Evolutionary conservation across 2,329 filamentous ascomycete species (phyloP), one percentile per base, ranked within the genome.

Genomic region (Aspergillus hiratsukae): DNA sequence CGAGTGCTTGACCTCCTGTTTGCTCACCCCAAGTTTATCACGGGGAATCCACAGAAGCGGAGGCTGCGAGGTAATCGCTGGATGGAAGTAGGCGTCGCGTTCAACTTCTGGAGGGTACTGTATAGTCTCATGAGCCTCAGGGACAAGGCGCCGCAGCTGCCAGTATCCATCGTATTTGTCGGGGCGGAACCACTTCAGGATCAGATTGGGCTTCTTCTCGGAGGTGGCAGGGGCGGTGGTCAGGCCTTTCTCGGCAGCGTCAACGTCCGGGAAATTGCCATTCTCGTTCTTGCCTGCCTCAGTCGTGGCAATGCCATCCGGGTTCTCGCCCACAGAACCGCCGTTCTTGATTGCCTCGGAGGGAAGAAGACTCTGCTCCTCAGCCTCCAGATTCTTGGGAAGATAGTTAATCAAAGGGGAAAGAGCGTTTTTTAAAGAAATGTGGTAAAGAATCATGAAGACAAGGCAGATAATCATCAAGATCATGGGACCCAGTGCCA

Each of bases 1-100:
- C 0, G 88, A 89, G 65, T 94, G 88, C 11, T 79, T 79, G 53
- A 94, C 80, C 73, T 96, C 91, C 69, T 95, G 89, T 65, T 81
- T 81, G 53, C 86, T 90, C 45, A 96, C 83, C 9, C 90, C 89
- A 25, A 86, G 83, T 1, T 81, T 75, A 66, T 96, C 91, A 56
- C 83, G 80, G 0, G 91, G 90, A 54, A 96, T 89, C 91, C 91
- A 96, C n/a, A 96, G 78, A 29, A 90, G 76, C 1, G 89, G 89
- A 1, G 83, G 74, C 63, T 80, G 62, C 58, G 83, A 79, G 25
- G 73, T 82, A 68, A 93, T 81, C 0, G 87, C 82, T 0, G 91
- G 90, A 60, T 91, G 86, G 72, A 83, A 83, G 75, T 90, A 93
- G 0, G 89, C 91, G 51, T 88, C 81, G 10, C 80, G 77, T 68